A percentile compares a stretch with the other conserved stretches of the same genome.
These are phyloP conservation scores for Eremothecium cymbalariae DNA, from an alignment of 1,139 yeast species.

Conservation along the genomic window DNA sequence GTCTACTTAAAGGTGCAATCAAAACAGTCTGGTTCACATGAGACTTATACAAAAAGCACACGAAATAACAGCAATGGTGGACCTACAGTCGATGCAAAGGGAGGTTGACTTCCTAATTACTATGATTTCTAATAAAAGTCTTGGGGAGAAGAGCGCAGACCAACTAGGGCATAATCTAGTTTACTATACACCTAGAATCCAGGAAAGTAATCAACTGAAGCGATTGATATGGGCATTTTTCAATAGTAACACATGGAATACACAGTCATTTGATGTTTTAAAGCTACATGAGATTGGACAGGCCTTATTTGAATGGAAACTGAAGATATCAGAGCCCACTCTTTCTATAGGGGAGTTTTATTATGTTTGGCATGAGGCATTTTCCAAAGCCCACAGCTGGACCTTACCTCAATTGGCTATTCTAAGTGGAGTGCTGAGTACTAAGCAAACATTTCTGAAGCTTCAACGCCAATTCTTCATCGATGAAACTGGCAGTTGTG, in stretches of 20 bases:
- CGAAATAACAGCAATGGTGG: background rate
- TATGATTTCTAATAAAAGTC: background rate
- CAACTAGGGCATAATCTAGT: conserved; percentile 18
- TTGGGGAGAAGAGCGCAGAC: conserved; percentile 1
- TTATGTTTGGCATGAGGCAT: conserved; percentile 18
- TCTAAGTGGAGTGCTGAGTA: conserved; percentile 23
- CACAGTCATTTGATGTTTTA: conserved; percentile 11
- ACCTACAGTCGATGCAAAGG: background rate
- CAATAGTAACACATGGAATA: conserved; percentile 12
- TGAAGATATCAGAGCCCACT: conserved; percentile 28
- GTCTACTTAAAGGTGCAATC: too few species aligned
- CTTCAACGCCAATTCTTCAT: conserved; percentile 19
- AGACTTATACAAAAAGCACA: too few species aligned
- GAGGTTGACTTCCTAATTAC: background rate
- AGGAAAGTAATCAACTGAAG: conserved; percentile 10
- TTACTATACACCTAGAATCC: conserved; percentile 24
- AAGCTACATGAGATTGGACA: conserved; percentile 17
- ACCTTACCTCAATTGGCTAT: conserved; percentile 19
- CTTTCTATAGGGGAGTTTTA: conserved; percentile 20
- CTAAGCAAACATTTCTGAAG: conserved; percentile 12
- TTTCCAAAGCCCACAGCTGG: conserved; percentile 18
- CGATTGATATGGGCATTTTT: conserved; percentile 15
- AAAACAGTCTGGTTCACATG: too few species aligned
- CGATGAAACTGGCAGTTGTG: conserved; percentile 20
- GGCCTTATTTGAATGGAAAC: conserved; percentile 25